Evolutionary conservation across 164 flowering plant species (phyloP), one percentile per base, ranked within the genome.

Genomic region (Pachysandra terminalis): DNA sequence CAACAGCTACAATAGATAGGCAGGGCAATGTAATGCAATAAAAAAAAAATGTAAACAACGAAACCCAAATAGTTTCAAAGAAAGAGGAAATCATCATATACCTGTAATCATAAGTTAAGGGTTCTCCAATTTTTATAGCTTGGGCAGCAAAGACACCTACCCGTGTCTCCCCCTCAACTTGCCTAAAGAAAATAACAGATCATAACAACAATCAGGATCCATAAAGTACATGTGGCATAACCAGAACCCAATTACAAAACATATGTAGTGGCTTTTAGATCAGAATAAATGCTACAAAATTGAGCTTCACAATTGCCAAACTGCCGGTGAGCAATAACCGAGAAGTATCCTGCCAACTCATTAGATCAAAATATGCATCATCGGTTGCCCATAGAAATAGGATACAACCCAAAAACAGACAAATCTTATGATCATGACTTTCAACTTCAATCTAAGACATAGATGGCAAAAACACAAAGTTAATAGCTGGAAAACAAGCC

Each of bases 71-170:
- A 59, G 25, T 15, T 17, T 24, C 14, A 52, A 25, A 59, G 21
- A n/a, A 35, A n/a, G 28, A 8, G 22, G 21, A 13, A 22, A 45
- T 13, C 63, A 3, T 26, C 25, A 48, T 53, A 21, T 80, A 94
- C 98, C 95, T 86, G 78, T 94, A 94, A 59, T 94, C 97, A 68
- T 94, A 94, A 26, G 97, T 90, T 61, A 91, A 76, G 40, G 97
- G 86, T 68, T 91, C 97, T 62, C 97, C 96, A 71, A 75, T 77
- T 68, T 84, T 68, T 63, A 91, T 86, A 56, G 82, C 67, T 58
- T 84, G 83, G 61, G 90, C 82, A 54, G 97, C 97, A 86, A 94
- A 94, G 16, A 91, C 89, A 21, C 98, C 98, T 40, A 94, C 91
- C 53, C 97, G 91, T 37, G 84, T 87, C 73, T 94, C 95, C 66